Evolutionary conservation across 2,329 filamentous ascomycete species (phyloP), one percentile per base, ranked within the genome.

Genomic region (Penicillium digitatum): DNA sequence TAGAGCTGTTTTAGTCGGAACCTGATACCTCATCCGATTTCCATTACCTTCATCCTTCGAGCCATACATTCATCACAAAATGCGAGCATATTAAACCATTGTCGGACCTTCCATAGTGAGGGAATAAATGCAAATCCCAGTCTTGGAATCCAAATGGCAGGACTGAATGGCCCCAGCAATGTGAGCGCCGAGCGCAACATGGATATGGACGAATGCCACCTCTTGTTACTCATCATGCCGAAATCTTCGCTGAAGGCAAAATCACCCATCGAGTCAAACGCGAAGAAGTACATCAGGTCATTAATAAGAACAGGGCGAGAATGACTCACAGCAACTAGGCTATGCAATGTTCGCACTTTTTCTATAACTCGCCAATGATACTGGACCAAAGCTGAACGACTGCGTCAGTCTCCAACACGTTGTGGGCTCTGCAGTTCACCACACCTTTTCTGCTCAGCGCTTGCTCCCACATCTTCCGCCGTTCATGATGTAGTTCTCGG

Each of bases 231-330:
- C 50, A 76, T 61, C 72, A 73, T 72, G 10, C 69, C 60, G 43
- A 74, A 76, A 5, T 65, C 62, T 29, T 68, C 64, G 0, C 70
- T 72, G 42, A 77, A 77, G 5, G 71, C 74, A 35, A 78, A 61
- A 45, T 77, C 72, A 1, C 72, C 74, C 75, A 77, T 76, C 5
- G 76, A 66, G 20, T 76, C 74, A 37, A 75, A 75, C 22, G 57
- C 67, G 48, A 70, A 73, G 42, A 72, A 72, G 50, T 68, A 47
- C 55, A 57, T 57, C 7, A 57, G 26, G 2, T 57, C 55, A 16
- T 57, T 57, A 1, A 55, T 24, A 3, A 55, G 24, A 12, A 57
- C 32, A 11, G 52, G 43, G 3, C 14, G 24, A 18, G 50, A 52
- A 11, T 32, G 3, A 2, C 27, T 18, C 2, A 9, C 8, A 22